A percentile compares a stretch with the other conserved stretches of the same genome.
Conservation (phyloP, 2,329 filamentous ascomycete species). For the Helotiales sp. region DNA sequence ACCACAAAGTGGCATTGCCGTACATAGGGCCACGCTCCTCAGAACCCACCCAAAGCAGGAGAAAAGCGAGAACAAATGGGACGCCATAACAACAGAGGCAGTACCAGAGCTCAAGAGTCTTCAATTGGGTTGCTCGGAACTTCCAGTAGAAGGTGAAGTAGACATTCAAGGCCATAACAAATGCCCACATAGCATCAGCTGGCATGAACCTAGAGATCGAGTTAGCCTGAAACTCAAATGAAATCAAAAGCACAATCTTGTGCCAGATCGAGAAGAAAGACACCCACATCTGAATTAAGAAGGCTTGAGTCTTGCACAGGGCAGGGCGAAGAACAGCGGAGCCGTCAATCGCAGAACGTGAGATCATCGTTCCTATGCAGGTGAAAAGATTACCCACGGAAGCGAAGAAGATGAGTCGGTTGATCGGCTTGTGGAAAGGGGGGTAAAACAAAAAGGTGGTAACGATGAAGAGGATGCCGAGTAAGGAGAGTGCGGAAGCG, state of each 20-base stretch:
- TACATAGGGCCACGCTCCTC: conserved; percentile 64
- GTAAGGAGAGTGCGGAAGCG: conserved; percentile 72
- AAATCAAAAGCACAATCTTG: background rate
- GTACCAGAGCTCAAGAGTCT: conserved; percentile 73
- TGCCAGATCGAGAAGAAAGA: background rate
- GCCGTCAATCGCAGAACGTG: conserved; percentile 59
- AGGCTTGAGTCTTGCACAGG: conserved; percentile 72
- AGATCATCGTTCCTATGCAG: conserved; percentile 78
- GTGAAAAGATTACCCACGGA: conserved; percentile 80
- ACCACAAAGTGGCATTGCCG: conserved; percentile 79
- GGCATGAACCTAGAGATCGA: conserved; percentile 69
- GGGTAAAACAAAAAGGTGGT: conserved; percentile 61
- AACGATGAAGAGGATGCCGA: conserved; percentile 75
- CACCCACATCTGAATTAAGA: conserved; percentile 81
- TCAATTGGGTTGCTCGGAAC: conserved; percentile 68
- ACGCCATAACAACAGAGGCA: conserved; percentile 73
- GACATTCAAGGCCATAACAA: conserved; percentile 84
- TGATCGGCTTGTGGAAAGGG: conserved; percentile 84
- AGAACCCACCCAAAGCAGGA: conserved; percentile 68
- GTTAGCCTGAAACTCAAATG: background rate
- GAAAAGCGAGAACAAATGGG: conserved; percentile 70
- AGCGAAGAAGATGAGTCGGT: conserved; percentile 82
- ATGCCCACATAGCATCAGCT: conserved; percentile 76
- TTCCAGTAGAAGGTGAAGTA: conserved; percentile 81
- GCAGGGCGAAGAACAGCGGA: background rate